Conservation (phyloP, 768 basidiomycete species). For the Suillus placidus region DNA sequence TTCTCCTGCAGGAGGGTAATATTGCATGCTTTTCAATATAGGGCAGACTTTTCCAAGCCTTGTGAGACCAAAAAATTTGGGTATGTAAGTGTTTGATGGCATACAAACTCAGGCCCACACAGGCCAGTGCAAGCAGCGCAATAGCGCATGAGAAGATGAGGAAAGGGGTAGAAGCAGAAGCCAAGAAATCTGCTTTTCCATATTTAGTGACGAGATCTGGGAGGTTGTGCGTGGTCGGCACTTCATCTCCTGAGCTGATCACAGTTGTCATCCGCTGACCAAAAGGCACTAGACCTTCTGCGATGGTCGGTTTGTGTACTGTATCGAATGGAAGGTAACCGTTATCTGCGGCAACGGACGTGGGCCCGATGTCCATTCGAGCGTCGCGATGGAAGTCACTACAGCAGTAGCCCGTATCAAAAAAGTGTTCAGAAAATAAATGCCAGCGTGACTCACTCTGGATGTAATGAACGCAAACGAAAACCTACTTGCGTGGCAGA, state of each 20-base stretch:
- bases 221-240: neutral
- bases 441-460: neutral
- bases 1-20: neutral
- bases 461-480: neutral
- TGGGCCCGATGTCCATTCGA: neutral
- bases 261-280: neutral
- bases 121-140: constrained; percentile 28
- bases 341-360: neutral
- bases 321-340: neutral
- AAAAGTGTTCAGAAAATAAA: neutral
- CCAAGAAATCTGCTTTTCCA: neutral
- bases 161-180: constrained; percentile 12
- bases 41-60: constrained; percentile 27
- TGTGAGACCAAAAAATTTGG: constrained; percentile 24
- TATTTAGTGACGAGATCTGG: neutral
- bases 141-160: constrained; percentile 30
- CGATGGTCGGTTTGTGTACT: neutral
- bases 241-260: neutral
- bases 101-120: constrained; percentile 24
- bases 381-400: neutral
- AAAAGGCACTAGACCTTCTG: neutral
- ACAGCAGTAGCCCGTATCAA: neutral
- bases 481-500: neutral
- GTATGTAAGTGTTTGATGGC: constrained; percentile 22
- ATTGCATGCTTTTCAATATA: constrained; percentile 16